phyloP scores from a whole-genome alignment of 371 early-diverging fungal genomes.

The Mortierella sp. region DNA sequence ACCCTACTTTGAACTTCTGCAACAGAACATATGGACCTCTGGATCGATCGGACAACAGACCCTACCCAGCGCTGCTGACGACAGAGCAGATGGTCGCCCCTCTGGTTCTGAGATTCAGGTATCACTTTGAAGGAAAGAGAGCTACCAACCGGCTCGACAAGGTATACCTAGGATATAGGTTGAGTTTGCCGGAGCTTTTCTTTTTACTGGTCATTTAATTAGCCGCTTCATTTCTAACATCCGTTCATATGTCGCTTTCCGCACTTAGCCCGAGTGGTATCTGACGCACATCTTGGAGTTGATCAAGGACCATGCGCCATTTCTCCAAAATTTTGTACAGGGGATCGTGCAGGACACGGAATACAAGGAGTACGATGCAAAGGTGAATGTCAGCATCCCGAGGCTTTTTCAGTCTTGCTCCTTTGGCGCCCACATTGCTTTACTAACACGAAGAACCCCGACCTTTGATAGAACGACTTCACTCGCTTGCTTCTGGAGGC shows the following conservation, averaged over 20 bases:
- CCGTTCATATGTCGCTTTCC: neutral
- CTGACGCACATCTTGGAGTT: constrained; percentile 77
- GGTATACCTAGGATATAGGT: constrained; percentile 39
- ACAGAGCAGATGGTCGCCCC: constrained; percentile 74
- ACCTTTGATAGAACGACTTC: constrained; percentile 72
- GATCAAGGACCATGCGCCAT: constrained; percentile 70
- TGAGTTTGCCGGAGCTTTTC: neutral
- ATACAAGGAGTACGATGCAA: constrained; percentile 60
- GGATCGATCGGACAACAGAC: constrained; percentile 25
- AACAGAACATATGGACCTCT: constrained; percentile 21
- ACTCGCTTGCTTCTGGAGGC: constrained; percentile 72
- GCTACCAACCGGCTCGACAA: constrained; percentile 88
- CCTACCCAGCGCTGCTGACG: constrained; percentile 54
- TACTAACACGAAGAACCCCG: neutral
- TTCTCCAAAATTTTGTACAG: constrained; percentile 71
- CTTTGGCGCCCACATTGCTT: neutral
- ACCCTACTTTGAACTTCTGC: neutral
- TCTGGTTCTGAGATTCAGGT: constrained; percentile 78
- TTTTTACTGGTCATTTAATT: neutral
- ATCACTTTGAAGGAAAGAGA: constrained; percentile 83
- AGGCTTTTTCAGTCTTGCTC: too few relatives aligned
- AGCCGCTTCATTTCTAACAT: neutral
- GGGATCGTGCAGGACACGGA: constrained; percentile 62
- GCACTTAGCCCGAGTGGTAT: constrained; percentile 86
- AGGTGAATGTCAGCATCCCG: constrained; percentile 44